Conservation (phyloP, 2,329 filamentous ascomycete genomes). For the Alternaria sp. region DNA sequence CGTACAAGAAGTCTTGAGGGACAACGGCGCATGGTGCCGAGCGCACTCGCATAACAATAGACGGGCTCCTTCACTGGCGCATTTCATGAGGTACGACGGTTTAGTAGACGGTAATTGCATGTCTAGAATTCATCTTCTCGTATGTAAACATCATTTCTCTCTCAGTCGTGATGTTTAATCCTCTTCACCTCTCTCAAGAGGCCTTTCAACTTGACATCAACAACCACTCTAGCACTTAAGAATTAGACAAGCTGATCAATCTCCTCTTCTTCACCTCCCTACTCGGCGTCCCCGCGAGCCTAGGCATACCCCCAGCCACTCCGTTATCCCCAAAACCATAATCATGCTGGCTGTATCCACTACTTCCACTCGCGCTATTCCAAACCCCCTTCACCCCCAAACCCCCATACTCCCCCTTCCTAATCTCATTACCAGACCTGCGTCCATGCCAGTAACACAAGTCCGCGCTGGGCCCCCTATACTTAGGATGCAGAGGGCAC, state of each 20-base stretch:
- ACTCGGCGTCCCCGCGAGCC: neutral
- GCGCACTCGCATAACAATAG: neutral
- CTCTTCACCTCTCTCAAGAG: neutral
- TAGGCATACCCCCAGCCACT: neutral
- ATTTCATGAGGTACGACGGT: neutral
- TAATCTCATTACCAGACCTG: slow-evolving; percentile 35
- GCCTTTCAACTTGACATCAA: neutral
- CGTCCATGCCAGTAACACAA: slow-evolving; percentile 52
- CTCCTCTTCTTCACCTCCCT: slow-evolving; percentile 20
- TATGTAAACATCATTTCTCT: neutral
- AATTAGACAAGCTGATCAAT: slow-evolving; percentile 23
- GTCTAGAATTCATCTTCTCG: neutral
- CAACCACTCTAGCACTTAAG: neutral
- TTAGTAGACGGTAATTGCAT: neutral
- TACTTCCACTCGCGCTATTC: neutral
- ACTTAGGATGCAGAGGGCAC: slow-evolving; percentile 51
- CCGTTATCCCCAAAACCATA: neutral
- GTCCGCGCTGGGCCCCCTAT: slow-evolving; percentile 46
- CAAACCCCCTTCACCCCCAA: slow-evolving; percentile 1
- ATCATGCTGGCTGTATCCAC: neutral
- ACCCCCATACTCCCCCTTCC: slow-evolving; percentile 11
- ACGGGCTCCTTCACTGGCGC: neutral
- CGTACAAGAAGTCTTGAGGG: neutral
- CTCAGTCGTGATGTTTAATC: neutral
- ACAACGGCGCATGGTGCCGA: neutral